Conservation (phyloP, 805 yeast genomes). For the Cyberlindnera meyerae region DNA sequence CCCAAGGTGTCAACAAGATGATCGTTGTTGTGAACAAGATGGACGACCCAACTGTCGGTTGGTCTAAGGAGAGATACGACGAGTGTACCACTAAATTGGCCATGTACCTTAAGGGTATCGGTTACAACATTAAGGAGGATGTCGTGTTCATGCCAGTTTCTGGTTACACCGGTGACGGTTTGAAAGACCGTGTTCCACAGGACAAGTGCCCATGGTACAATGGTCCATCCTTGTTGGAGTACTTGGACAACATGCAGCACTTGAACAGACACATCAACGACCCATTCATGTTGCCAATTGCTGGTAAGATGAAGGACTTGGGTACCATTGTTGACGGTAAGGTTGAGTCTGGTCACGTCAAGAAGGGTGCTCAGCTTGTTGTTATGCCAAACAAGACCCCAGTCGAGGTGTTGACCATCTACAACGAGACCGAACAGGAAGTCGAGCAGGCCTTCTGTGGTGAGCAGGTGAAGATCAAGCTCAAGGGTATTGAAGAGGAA, state of each 20-base stretch:
- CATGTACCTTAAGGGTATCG: slow-evolving; percentile 77
- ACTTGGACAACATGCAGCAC: slow-evolving; percentile 74
- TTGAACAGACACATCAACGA: slow-evolving; percentile 85
- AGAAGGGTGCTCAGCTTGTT: slow-evolving; percentile 67
- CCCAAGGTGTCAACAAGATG: slow-evolving; percentile 94
- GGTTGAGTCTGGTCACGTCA: slow-evolving; percentile 91
- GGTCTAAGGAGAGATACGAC: slow-evolving; percentile 95
- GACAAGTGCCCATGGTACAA: slow-evolving; percentile 85
- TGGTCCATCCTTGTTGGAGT: slow-evolving; percentile 91
- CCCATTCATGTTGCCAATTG: slow-evolving; percentile 95
- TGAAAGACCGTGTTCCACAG: slow-evolving; percentile 75
- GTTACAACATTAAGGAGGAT: slow-evolving; percentile 80
- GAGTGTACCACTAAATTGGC: slow-evolving; percentile 88
- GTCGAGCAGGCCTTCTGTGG: slow-evolving; percentile 88
- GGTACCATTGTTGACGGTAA: slow-evolving; percentile 99
- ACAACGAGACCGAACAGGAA: slow-evolving; percentile 94
- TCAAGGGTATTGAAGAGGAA: slow-evolving; percentile 96
- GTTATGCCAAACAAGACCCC: slow-evolving; percentile 88
- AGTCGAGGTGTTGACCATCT: slow-evolving; percentile 83
- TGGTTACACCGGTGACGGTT: slow-evolving; percentile 95
- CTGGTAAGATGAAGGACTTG: slow-evolving; percentile 92
- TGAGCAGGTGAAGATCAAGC: slow-evolving; percentile 91
- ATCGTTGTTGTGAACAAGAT: slow-evolving; percentile 94
- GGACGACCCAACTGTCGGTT: slow-evolving; percentile 95
- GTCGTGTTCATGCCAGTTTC: slow-evolving; percentile 95